Conservation (phyloP, 352 stramenopile genomes). For the Pythium rishiriense region DNA sequence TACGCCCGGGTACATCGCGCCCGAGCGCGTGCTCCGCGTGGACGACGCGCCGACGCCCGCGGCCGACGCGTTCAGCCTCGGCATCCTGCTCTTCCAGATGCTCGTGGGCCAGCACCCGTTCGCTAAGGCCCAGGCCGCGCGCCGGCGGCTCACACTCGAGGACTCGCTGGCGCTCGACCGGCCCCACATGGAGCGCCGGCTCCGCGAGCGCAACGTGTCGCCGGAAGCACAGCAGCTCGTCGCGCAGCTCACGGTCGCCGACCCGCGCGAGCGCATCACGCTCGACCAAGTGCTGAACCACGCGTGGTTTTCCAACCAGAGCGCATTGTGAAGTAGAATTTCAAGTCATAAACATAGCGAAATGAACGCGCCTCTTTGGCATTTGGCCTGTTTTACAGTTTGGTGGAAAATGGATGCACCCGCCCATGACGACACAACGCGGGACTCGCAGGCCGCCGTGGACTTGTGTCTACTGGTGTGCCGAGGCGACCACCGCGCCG, state of each 20-base stretch:
- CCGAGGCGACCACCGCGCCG: slow-evolving; percentile 35
- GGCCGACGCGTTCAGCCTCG: slow-evolving; percentile 59
- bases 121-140: slow-evolving; percentile 22
- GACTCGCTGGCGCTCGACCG: slow-evolving; percentile 50
- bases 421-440: background rate
- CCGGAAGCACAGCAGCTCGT: slow-evolving; percentile 36
- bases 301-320: slow-evolving; percentile 32
- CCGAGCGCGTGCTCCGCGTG: slow-evolving; percentile 44
- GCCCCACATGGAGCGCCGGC: slow-evolving; percentile 33
- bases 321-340: background rate
- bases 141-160: slow-evolving; percentile 37
- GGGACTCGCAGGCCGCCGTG: background rate
- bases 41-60: slow-evolving; percentile 39
- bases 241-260: slow-evolving; percentile 37
- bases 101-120: slow-evolving; percentile 62
- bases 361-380: background rate
- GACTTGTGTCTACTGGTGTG: slow-evolving; percentile 64
- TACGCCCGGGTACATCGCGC: slow-evolving; percentile 64
- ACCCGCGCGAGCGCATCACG: slow-evolving; percentile 39
- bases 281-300: slow-evolving; percentile 35
- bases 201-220: slow-evolving; percentile 34
- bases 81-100: slow-evolving; percentile 64
- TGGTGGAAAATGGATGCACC: background rate
- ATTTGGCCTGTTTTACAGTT: background rate
- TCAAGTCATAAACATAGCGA: background rate